Evolutionary conservation across 495 filamentous ascomycete genomes (phyloP).

Genomic region (Elaphomyces granulatus): DNA sequence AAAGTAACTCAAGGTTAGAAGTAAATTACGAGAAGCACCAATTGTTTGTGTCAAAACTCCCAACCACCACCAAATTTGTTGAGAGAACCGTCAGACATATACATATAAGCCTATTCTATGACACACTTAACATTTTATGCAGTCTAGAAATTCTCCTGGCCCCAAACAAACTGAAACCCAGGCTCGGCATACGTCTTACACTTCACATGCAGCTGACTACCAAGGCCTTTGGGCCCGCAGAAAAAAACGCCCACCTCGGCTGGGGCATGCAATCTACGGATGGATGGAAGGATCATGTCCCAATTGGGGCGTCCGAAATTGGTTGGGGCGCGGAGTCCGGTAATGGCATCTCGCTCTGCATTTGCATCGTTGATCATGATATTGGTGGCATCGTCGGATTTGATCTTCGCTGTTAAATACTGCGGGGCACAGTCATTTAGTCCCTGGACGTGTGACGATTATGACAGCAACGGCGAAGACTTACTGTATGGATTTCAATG

Average conservation of each 20-base stretch:
- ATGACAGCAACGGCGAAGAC: slow-evolving; percentile 3
- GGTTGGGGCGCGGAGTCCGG: slow-evolving; percentile 57
- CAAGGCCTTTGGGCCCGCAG: slow-evolving; percentile 59
- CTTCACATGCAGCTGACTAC: slow-evolving; percentile 53
- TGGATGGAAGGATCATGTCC: slow-evolving; percentile 65
- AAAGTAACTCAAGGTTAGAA: too few species aligned
- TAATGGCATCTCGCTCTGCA: slow-evolving; percentile 63
- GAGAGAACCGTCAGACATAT: too few species aligned
- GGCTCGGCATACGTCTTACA: slow-evolving; percentile 68
- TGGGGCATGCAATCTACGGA: slow-evolving; percentile 54
- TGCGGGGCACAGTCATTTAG: slow-evolving; percentile 7
- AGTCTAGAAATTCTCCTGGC: slow-evolving; percentile 64
- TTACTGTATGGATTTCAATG: slow-evolving; percentile 54
- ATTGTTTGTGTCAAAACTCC: too few species aligned
- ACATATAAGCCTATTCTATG: too few species aligned
- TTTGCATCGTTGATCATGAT: slow-evolving; percentile 79
- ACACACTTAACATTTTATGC: too few species aligned
- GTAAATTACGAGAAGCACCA: too few species aligned
- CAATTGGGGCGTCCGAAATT: slow-evolving; percentile 69
- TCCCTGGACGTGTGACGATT: not conserved
- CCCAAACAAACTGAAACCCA: slow-evolving; percentile 55
- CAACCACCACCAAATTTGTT: too few species aligned
- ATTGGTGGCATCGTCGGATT: slow-evolving; percentile 63
- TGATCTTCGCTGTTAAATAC: slow-evolving; percentile 65
- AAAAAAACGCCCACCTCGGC: slow-evolving; percentile 71